These are phyloP conservation scores for Paralagenidium karlingii DNA, from an alignment of 352 stramenopile genomes.

Conservation along the genomic window DNA sequence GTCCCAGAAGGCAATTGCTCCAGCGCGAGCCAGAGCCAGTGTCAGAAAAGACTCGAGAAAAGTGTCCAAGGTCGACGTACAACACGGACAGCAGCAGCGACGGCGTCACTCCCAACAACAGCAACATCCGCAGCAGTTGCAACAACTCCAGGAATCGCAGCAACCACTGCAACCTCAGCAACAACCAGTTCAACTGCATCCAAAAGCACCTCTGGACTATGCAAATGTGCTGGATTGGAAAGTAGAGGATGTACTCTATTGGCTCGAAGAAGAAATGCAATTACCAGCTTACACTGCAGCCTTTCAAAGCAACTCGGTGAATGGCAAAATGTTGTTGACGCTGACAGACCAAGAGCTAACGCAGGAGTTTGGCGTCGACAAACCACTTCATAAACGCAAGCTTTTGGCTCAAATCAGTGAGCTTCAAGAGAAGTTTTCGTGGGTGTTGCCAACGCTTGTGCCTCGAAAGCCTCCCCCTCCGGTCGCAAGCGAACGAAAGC, in stretches of 20 bases:
- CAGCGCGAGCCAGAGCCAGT: background rate
- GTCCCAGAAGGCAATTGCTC: too few relatives aligned
- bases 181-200: too few relatives aligned
- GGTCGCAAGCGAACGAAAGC: conserved; percentile 2
- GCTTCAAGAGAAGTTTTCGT: conserved; percentile 16
- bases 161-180: background rate
- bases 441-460: conserved; percentile 1
- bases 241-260: conserved; percentile 29
- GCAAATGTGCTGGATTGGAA: conserved; percentile 28
- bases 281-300: conserved; percentile 21
- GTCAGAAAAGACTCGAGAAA: conserved; percentile 2
- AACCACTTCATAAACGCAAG: conserved; percentile 27
- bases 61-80: too few relatives aligned
- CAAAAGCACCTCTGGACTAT: too few relatives aligned
- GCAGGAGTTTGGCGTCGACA: conserved; percentile 15
- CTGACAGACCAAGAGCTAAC: conserved; percentile 21
- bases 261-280: conserved; percentile 31
- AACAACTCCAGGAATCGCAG: background rate
- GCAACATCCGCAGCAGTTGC: background rate
- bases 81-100: conserved; percentile 1
- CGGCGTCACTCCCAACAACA: background rate
- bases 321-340: conserved; percentile 26
- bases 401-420: conserved; percentile 26
- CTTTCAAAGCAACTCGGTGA: conserved; percentile 23
- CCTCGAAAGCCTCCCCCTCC: background rate